Evolutionary conservation across 2,329 filamentous ascomycete genomes (phyloP), one percentile per base, ranked within the genome.

Genomic region (Truncatella angustata): DNA sequence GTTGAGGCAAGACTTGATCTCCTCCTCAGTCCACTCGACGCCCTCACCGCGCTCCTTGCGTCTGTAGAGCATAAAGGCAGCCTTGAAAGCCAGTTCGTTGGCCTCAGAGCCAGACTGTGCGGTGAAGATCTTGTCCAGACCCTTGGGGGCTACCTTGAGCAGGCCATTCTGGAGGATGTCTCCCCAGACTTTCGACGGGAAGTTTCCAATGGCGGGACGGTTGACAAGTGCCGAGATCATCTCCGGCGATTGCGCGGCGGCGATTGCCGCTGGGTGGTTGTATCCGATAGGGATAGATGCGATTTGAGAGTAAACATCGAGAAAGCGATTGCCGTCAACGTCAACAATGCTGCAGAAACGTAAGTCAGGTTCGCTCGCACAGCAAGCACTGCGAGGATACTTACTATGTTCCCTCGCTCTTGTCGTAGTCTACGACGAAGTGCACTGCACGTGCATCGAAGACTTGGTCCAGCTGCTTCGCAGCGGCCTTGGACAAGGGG

Each of bases 81-180:
- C 91, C 76, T 96, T 96, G 82, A 90, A 96, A 37, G 91, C 92
- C 32, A 90, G 88, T 75, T 96, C 91, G 74, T 96, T 96, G 72
- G 91, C 91, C 66, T 96, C 91, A 16, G 90, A 95, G 56, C 91
- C 91, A 51, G 91, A 84, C 78, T 90, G 88, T 58, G 87, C 90
- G 16, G 91, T 96, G 75, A 95, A 96, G 61, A 96, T 91, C 71
- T 96, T 89, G 76, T 91, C 75, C 57, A 93, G 76, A 32, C 91
- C 91, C 68, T 86, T 87, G 54, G 91, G 91, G 0, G 91, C 90
- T 44, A 89, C 90, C 63, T 82, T 85, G 60, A 96, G 84, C 55
- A 95, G 83, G 61, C 91, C 90, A 2, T 85, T 83, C 72, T 88
- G 84, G 62, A 96, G 82, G 57, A 93, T 83, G 30, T 87, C 73